Base-by-base conservation (phyloP, 1,139 yeast species). In the Blastobotrys elegans region DNA sequence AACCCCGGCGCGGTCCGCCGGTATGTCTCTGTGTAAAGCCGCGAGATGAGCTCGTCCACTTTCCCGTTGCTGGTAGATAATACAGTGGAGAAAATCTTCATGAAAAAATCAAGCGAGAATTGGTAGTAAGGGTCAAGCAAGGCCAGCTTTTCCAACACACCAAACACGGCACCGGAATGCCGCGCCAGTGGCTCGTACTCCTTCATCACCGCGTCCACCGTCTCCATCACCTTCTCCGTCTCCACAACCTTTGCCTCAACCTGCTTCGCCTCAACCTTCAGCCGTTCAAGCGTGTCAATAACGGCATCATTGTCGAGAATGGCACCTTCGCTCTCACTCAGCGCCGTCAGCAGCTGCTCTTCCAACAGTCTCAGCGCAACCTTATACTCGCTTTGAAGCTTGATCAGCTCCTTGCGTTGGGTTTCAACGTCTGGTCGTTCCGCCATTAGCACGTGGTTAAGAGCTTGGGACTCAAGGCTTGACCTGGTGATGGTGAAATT, bases 401-500 rank as follows among this genome's bases (percentile, higher is more conserved):
- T 68, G 14, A 76, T 64, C 49, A 84, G 62, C 33, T 77, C 80
- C 1, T 68, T 56, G 48, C 92, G 72, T 59, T 80, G 74, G 13
- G 61, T 59, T 52, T 85, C 90, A 14, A 86, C 65, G 11, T 82
- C 92, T 0, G 97, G 96, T 26, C 76, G 70, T 50, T 79, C 77
- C 6, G 69, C 65, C 39, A 69, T 65, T 40, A 90, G 67, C 0
- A 87, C 72, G 47, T 76, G 66, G 54, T 83, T 79, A 46, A 87
- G 67, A 0, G 86, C 72, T 54, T 82, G 83, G 33, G 75, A 73
- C 50, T 83, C 82, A 48, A 90, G 69, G 46, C 84, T 81, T 41
- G 80, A 77, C 42, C 76, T 70, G 0, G 96, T 85, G 20, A 85
- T 69, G 0, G 92, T 75, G 63, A 84, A 90, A 63, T 87, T 88